Conservation (phyloP, 345 rosid species). For the Aethionema arabicum region DNA sequence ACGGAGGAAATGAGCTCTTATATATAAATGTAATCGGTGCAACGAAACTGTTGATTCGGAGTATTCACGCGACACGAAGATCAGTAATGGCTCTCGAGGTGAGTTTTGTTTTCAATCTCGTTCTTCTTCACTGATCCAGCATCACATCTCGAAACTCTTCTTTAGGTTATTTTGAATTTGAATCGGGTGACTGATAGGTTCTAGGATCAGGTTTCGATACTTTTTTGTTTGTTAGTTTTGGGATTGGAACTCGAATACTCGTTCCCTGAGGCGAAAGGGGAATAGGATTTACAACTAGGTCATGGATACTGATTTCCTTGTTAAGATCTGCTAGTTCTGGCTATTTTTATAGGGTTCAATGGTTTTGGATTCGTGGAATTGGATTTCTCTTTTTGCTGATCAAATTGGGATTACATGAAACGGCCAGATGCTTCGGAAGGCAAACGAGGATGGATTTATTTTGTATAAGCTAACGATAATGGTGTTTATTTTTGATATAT, state of each 20-base stretch:
- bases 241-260: too few relatives aligned
- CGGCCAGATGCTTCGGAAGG: too few relatives aligned
- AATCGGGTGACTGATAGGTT: neutral
- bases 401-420: neutral
- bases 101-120: neutral
- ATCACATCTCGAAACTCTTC: neutral
- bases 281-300: too few relatives aligned
- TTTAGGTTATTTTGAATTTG: neutral
- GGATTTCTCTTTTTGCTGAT: neutral
- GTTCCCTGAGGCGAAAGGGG: too few relatives aligned
- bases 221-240: too few relatives aligned
- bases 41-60: neutral
- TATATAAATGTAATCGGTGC: neutral
- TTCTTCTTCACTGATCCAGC: too few relatives aligned
- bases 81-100: slow-evolving; percentile 35
- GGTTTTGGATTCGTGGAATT: neutral
- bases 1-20: neutral
- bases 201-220: neutral
- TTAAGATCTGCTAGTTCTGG: neutral
- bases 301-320: neutral
- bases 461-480: neutral
- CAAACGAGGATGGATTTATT: too few relatives aligned
- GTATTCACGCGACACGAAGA: slow-evolving; percentile 15
- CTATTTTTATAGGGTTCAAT: neutral
- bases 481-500: neutral